Percentiles rank a stretch among this genome's conserved stretches.
Evolutionary conservation across 2,329 filamentous ascomycete species (phyloP).

Genomic region (Aspergillus thermomutatus): DNA sequence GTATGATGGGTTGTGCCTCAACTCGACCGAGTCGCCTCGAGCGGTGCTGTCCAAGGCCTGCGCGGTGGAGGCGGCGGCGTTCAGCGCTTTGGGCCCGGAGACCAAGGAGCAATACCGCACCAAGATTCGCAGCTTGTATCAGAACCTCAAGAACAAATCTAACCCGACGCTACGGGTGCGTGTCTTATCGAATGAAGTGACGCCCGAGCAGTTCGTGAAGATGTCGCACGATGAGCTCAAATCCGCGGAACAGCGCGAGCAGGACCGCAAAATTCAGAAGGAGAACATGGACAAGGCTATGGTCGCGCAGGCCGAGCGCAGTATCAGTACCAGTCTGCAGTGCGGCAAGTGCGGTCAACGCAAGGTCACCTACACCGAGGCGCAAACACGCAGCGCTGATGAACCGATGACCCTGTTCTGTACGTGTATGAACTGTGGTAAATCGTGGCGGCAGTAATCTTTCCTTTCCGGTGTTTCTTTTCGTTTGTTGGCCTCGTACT

Average conservation of each 20-base stretch:
- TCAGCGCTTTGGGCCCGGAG: conserved; percentile 65
- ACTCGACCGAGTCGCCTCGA: conserved; percentile 58
- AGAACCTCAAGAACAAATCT: conserved; percentile 90
- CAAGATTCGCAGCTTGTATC: conserved; percentile 89
- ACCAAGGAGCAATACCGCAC: conserved; percentile 70
- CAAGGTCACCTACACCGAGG: conserved; percentile 93
- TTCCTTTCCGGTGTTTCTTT: conserved; percentile 8
- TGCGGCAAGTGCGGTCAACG: conserved; percentile 91
- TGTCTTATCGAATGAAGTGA: conserved; percentile 72
- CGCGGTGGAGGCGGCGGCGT: conserved; percentile 75
- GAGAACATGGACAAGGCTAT: conserved; percentile 98
- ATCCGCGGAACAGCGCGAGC: conserved; percentile 73
- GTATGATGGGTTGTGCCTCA: conserved; percentile 85
- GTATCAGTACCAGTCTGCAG: conserved; percentile 79
- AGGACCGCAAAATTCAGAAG: conserved; percentile 72
- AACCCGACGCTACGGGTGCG: conserved; percentile 74
- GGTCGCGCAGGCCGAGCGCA: conserved; percentile 88
- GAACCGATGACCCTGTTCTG: conserved; percentile 65
- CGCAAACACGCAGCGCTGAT: conserved; percentile 92
- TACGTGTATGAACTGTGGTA: conserved; percentile 47
- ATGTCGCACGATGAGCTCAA: conserved; percentile 93
- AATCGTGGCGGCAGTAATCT: conserved; percentile 44
- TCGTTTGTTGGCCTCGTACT: background rate
- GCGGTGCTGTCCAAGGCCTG: conserved; percentile 64
- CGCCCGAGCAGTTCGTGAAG: conserved; percentile 69